Evolutionary conservation across 345 rosid genomes (phyloP), one percentile per base, ranked within the genome.

Genomic region (Zanthoxylum bungeanum): DNA sequence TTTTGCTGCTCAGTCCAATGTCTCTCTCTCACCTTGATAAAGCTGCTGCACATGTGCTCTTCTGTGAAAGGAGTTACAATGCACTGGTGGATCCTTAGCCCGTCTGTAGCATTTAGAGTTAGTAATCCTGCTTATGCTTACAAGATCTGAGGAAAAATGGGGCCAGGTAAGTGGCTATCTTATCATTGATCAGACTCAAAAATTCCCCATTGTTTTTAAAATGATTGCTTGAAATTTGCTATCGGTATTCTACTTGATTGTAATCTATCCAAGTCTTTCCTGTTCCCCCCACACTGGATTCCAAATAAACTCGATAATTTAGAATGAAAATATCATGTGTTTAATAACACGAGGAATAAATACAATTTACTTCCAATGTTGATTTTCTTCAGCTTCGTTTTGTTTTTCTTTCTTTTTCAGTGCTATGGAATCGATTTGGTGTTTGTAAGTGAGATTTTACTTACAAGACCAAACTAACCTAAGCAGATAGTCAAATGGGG

Each of bases 171-270:
- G 52, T 14, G 51, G 67, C 52, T 27, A 44, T 46, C 53, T 44
- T 17, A 39, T 64, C 53, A 8, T 33, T 16, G 53, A 63, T 27
- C 44, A 16, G 30, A 27, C n/a, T 11, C 42, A 33, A 33, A 1
- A 42, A 34, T 34, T 60, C 64, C 64, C 10, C 5, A n/a, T 60
- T 60, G 42, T 60, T 28, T 60, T 34, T 60, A n/a, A 34, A 60
- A 34, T n/a, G 8, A 22, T 60, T 33, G 64, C 46, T 60, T 60
- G 46, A 36, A 36, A 11, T 36, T 53, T 34, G 30, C 47, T 0
- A 27, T 21, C 30, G 10, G 2, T 24, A 62, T 62, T 62, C n/a
- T 62, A 24, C 19, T 11, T 25, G 19, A 4, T 56, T 56, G 60
- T 56, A 56, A 14, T 14, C 60, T 56, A 56, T 59, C 14, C 21